Percentiles rank a stretch among this genome's conserved stretches.
Evolutionary conservation across 345 rosid species (phyloP).

Genomic region (Gynandropsis gynandra): DNA sequence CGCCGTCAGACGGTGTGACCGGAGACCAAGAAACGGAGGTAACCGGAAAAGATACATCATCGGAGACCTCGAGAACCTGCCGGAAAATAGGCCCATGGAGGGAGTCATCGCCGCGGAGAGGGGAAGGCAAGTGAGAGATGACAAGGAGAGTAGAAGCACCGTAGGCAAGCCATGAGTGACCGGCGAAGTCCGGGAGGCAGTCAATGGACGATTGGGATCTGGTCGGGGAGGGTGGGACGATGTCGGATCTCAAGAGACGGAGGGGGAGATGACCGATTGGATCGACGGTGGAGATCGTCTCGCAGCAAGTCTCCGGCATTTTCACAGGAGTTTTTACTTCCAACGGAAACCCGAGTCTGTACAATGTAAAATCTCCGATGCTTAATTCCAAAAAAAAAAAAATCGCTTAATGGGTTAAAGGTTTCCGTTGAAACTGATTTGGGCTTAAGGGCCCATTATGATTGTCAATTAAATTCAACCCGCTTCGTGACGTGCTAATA

Average conservation of each 20-base stretch:
- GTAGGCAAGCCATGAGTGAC: conserved; percentile 92
- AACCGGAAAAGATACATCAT: conserved; percentile 34
- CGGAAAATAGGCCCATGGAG: conserved; percentile 60
- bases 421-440: no score
- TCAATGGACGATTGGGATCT: conserved; percentile 59
- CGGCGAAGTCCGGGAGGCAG: conserved; percentile 76
- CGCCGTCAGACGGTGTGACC: conserved; percentile 61
- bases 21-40: conserved; percentile 77
- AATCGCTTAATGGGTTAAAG: no score
- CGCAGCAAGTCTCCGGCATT: conserved; percentile 40
- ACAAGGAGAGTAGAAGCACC: conserved; percentile 86
- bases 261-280: conserved; percentile 55
- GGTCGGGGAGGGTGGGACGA: conserved; percentile 62
- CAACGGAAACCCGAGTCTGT: conserved; percentile 25
- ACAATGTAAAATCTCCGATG: no score
- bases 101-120: conserved; percentile 53
- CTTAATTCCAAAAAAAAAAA: no score
- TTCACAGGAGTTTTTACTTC: conserved; percentile 13
- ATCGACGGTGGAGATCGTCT: conserved; percentile 30
- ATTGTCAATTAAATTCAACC: no score
- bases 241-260: conserved; percentile 50
- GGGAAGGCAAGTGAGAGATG: conserved; percentile 84
- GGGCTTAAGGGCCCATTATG: no score
- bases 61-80: conserved; percentile 66
- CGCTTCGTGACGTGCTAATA: no score